Percentiles rank a stretch among this genome's conserved stretches.
Evolutionary conservation across 805 yeast genomes (phyloP).

Genomic region (Myxozyma neotropica): DNA sequence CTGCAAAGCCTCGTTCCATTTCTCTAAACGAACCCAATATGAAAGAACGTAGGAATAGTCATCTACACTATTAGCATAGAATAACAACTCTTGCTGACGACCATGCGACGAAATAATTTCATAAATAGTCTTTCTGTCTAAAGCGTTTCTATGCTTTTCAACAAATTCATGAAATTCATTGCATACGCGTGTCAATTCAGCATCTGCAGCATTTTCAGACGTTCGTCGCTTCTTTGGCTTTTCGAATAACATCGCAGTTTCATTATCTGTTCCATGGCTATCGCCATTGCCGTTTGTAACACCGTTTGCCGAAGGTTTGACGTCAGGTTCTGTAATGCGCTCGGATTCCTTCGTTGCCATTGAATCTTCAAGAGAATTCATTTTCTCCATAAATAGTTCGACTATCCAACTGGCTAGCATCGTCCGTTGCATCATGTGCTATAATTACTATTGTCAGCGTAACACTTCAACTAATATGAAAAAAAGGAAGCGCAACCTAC

Average conservation of each 20-base stretch:
- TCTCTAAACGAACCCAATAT: constrained; percentile 66
- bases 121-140: constrained; percentile 71
- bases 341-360: constrained; percentile 35
- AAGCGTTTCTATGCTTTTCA: constrained; percentile 47
- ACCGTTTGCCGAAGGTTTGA: constrained; percentile 5
- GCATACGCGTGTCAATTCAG: constrained; percentile 38
- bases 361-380: constrained; percentile 49
- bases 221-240: constrained; percentile 41
- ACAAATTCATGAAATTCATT: constrained; percentile 55
- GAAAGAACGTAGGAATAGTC: constrained; percentile 72
- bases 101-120: constrained; percentile 72
- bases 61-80: constrained; percentile 64
- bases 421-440: constrained; percentile 49
- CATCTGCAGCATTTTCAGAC: constrained; percentile 36
- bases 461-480: background rate
- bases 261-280: constrained; percentile 3
- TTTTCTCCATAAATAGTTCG: constrained; percentile 56
- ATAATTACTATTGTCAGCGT: background rate
- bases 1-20: constrained; percentile 74
- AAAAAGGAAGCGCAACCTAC: constrained; percentile 5
- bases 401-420: constrained; percentile 68
- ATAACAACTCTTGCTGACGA: constrained; percentile 61
- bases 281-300: constrained; percentile 16
- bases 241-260: constrained; percentile 43
- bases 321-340: constrained; percentile 18